These are phyloP conservation scores for Psidium friedrichsthalianum DNA, from an alignment of 345 rosid species.

Conservation along the genomic window DNA sequence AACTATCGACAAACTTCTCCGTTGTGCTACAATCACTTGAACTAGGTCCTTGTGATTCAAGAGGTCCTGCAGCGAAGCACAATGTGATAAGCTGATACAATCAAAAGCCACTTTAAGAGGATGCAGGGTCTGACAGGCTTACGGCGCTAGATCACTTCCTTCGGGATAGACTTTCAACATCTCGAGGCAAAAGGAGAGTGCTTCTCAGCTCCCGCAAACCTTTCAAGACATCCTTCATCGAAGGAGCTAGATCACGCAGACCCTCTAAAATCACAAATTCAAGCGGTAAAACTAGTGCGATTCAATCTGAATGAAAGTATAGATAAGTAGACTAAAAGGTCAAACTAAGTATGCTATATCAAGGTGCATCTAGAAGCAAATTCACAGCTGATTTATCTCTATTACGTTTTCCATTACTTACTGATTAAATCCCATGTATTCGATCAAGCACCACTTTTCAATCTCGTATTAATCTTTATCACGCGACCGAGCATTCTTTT, in stretches of 20 bases:
- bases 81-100: background rate
- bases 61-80: constrained; percentile 30
- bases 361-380: background rate
- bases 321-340: background rate
- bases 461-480: background rate
- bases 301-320: background rate
- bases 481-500: background rate
- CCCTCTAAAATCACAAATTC: constrained; percentile 30
- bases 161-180: constrained; percentile 42
- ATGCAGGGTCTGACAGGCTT: constrained; percentile 8
- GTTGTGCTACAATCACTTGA: constrained; percentile 43
- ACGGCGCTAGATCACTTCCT: constrained; percentile 45
- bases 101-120: background rate
- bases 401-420: background rate
- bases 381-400: background rate
- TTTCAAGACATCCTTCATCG: constrained; percentile 43
- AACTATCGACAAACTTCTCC: constrained; percentile 49
- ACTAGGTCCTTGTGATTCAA: constrained; percentile 60
- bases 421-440: background rate
- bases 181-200: constrained; percentile 50
- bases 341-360: background rate
- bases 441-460: background rate
- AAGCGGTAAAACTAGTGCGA: background rate
- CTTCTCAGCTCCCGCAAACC: constrained; percentile 50
- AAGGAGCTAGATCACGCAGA: constrained; percentile 26